A percentile compares a stretch with the other conserved stretches of the same genome.
Evolutionary conservation across 2,329 filamentous ascomycete genomes (phyloP).

Genomic region (Penicillium griseofulvum): DNA sequence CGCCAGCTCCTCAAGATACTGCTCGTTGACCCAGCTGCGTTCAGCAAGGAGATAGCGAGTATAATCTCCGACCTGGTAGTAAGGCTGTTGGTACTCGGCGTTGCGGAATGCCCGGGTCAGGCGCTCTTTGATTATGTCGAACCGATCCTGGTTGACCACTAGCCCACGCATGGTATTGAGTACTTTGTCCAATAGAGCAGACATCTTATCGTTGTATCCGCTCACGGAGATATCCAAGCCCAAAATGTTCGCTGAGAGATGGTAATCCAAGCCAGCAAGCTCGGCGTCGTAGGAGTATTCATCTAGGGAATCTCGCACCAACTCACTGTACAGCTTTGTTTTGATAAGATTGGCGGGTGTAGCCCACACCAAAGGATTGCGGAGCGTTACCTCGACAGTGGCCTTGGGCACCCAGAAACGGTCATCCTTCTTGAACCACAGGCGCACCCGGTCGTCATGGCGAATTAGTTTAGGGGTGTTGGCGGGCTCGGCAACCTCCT

Average conservation of each 20-base stretch:
- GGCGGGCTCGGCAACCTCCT: slow-evolving; percentile 73
- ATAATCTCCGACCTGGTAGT: slow-evolving; percentile 81
- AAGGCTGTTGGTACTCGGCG: slow-evolving; percentile 83
- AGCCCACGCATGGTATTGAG: slow-evolving; percentile 79
- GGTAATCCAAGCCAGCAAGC: slow-evolving; percentile 82
- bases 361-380: slow-evolving; percentile 74
- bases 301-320: slow-evolving; percentile 83
- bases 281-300: slow-evolving; percentile 97
- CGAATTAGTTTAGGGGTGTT: slow-evolving; percentile 77
- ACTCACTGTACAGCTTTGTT: slow-evolving; percentile 73
- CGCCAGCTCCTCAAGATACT: slow-evolving; percentile 73
- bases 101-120: slow-evolving; percentile 75
- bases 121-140: slow-evolving; percentile 86
- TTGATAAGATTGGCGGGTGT: slow-evolving; percentile 78
- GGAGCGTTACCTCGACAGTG: slow-evolving; percentile 75
- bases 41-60: slow-evolving; percentile 77
- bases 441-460: slow-evolving; percentile 74
- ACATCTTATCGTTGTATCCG: slow-evolving; percentile 95
- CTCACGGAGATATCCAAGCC: slow-evolving; percentile 76
- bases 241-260: slow-evolving; percentile 66
- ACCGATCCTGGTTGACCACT: slow-evolving; percentile 79
- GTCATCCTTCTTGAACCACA: slow-evolving; percentile 99
- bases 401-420: slow-evolving; percentile 98
- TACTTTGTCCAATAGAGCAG: slow-evolving; percentile 86
- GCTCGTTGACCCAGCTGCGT: slow-evolving; percentile 73